These are phyloP conservation scores for Podila epicladia DNA, from an alignment of 192 early-diverging fungal genomes.

Conservation along the genomic window DNA sequence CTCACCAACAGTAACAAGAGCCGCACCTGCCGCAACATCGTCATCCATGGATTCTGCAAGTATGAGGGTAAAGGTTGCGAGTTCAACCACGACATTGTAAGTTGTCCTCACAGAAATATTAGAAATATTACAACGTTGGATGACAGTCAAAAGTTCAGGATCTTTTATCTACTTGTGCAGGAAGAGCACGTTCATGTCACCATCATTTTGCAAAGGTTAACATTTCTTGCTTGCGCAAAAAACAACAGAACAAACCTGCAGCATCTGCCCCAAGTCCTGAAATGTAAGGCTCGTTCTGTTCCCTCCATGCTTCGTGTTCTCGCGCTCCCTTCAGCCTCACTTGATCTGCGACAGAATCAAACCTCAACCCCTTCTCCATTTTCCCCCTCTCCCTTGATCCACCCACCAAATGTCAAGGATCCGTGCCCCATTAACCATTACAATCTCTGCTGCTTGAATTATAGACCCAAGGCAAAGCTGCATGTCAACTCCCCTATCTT, in stretches of 20 bases:
- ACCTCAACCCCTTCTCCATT: background rate
- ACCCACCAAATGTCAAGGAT: background rate
- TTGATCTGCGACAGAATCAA: background rate
- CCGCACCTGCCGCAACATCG: slow-evolving; percentile 77
- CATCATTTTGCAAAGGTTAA: too few relatives aligned
- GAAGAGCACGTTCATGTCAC: too few relatives aligned
- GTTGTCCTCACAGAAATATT: slow-evolving; percentile 18
- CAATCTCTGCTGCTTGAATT: background rate
- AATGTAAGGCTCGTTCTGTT: slow-evolving; percentile 23
- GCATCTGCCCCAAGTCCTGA: slow-evolving; percentile 41
- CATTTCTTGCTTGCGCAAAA: too few relatives aligned
- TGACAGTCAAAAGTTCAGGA: background rate
- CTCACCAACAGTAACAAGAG: slow-evolving; percentile 55
- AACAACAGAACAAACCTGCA: slow-evolving; percentile 29
- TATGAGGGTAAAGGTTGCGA: slow-evolving; percentile 85
- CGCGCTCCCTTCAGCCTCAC: too few relatives aligned
- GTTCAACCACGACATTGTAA: slow-evolving; percentile 81
- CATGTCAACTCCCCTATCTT: slow-evolving; percentile 78
- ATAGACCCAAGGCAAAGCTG: slow-evolving; percentile 61
- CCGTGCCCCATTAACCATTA: background rate
- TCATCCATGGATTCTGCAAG: slow-evolving; percentile 89
- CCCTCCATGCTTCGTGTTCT: background rate
- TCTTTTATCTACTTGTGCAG: background rate
- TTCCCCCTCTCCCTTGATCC: background rate
- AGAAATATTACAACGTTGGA: slow-evolving; percentile 13